phyloP scores from a whole-genome alignment of 257 asterid species.

The Knoxia roxburghii region DNA sequence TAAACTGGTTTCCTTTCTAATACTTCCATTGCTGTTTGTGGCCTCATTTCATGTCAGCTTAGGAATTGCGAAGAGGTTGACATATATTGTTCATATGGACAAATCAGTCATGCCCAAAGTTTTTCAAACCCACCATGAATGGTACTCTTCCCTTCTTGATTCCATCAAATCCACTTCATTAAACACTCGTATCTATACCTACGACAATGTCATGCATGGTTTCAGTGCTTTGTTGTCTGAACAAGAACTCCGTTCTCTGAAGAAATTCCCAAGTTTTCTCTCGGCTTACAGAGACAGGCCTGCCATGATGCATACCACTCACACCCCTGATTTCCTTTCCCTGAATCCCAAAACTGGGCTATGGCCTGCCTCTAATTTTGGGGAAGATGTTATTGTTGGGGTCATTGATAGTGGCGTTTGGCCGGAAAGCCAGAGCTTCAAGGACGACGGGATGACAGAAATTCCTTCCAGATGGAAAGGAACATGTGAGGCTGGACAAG shows the following conservation, averaged over 20 bases:
- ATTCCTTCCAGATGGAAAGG: constrained; percentile 20
- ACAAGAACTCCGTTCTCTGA: constrained; percentile 25
- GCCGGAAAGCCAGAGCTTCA: constrained; percentile 18
- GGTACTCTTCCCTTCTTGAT: constrained; percentile 4
- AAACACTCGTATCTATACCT: constrained; percentile 24
- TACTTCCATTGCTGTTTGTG: not conserved
- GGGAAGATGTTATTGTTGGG: constrained; percentile 14
- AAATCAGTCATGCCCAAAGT: constrained; percentile 11
- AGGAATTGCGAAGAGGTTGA: not conserved
- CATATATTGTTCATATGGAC: constrained; percentile 3
- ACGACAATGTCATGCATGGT: constrained; percentile 41
- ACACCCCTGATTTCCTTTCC: constrained; percentile 37
- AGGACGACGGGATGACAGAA: constrained; percentile 7
- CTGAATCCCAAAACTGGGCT: constrained; percentile 35
- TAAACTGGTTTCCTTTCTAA: not conserved
- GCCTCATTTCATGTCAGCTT: not conserved
- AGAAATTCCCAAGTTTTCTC: constrained; percentile 34
- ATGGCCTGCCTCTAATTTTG: constrained; percentile 21
- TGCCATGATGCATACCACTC: constrained; percentile 41
- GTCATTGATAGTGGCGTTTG: constrained; percentile 10
- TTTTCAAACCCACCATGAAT: not conserved
- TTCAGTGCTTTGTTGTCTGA: constrained; percentile 36
- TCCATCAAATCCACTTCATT: constrained; percentile 21
- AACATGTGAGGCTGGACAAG: constrained; percentile 8
- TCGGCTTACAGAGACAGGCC: constrained; percentile 29